Conservation (phyloP, 108 stramenopile genomes). For the Skeletonema costatum region DNA sequence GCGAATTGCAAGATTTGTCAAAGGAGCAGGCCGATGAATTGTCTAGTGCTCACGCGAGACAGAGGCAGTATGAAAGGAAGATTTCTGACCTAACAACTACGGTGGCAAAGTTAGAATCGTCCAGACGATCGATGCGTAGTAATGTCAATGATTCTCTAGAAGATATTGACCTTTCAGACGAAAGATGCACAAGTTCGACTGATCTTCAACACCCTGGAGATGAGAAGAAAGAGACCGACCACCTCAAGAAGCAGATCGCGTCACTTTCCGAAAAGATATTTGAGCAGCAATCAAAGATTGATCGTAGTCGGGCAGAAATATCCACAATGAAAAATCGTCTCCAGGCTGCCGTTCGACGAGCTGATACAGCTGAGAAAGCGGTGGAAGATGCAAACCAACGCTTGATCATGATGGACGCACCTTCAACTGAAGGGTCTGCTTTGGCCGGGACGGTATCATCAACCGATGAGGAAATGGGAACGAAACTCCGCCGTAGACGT, state of each 20-base stretch:
- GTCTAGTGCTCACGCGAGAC: constrained; percentile 50
- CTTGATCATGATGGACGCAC: constrained; percentile 29
- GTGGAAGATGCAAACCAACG: constrained; percentile 46
- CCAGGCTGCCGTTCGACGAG: constrained; percentile 58
- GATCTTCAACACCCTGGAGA: constrained; percentile 42
- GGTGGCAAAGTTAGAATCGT: constrained; percentile 54
- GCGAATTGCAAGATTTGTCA: constrained; percentile 65
- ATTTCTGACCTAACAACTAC: constrained; percentile 64
- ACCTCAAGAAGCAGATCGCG: constrained; percentile 55
- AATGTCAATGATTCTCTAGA: constrained; percentile 9
- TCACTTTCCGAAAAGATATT: constrained; percentile 75
- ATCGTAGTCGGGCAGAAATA: constrained; percentile 52
- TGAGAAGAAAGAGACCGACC: constrained; percentile 49
- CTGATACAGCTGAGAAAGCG: constrained; percentile 63
- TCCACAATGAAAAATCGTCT: constrained; percentile 72
- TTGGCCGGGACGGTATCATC: constrained; percentile 37
- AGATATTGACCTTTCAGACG: constrained; percentile 3
- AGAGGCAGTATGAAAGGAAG: constrained; percentile 65
- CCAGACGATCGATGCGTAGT: constrained; percentile 15
- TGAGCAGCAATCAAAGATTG: constrained; percentile 66
- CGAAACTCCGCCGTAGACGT: constrained; percentile 17
- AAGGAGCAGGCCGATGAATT: constrained; percentile 77
- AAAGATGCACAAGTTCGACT: not conserved
- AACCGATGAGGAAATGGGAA: constrained; percentile 46
- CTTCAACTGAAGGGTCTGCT: constrained; percentile 15